These are phyloP conservation scores for Falciphora oryzae DNA, from an alignment of 2,329 filamentous ascomycete genomes.

Conservation along the genomic window DNA sequence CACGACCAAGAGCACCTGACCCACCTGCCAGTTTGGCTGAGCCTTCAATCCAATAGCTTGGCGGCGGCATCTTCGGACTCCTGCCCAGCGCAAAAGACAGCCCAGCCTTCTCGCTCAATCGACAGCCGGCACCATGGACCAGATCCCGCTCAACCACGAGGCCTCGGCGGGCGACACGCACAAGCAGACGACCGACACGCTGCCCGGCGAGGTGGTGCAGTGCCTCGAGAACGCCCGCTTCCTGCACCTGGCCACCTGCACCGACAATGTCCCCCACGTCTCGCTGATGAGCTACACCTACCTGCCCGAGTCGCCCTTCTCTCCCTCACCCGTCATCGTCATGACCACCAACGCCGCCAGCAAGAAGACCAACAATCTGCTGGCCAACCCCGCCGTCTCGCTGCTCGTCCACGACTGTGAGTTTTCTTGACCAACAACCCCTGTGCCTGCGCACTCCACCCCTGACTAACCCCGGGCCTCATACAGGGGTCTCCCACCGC, in stretches of 20 bases:
- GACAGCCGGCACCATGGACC: conserved; percentile 53
- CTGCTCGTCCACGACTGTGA: conserved; percentile 90
- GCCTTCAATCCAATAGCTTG: too few relatives aligned
- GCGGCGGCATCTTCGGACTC: too few relatives aligned
- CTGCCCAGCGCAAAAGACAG: too few relatives aligned
- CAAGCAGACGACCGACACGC: conserved; percentile 59
- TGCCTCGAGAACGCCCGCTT: conserved; percentile 94
- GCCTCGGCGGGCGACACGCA: conserved; percentile 68
- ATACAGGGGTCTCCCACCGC: conserved; percentile 75
- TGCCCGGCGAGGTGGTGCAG: conserved; percentile 80
- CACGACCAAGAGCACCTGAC: not conserved
- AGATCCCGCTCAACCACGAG: conserved; percentile 69
- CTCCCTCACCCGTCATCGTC: conserved; percentile 74
- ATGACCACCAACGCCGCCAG: conserved; percentile 83
- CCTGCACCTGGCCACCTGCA: conserved; percentile 91
- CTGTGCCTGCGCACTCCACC: not conserved
- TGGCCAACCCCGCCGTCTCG: conserved; percentile 80
- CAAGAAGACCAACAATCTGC: conserved; percentile 75
- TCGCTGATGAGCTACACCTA: conserved; percentile 99
- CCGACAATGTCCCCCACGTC: conserved; percentile 77
- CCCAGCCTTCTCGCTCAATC: too few relatives aligned
- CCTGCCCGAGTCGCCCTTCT: conserved; percentile 70
- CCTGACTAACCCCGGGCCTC: not conserved
- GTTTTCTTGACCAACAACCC: conserved; percentile 11
- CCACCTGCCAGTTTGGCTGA: not conserved